phyloP scores from a whole-genome alignment of 1,284 basidiomycete genomes.

The Rhodotorula mucilaginosa region DNA sequence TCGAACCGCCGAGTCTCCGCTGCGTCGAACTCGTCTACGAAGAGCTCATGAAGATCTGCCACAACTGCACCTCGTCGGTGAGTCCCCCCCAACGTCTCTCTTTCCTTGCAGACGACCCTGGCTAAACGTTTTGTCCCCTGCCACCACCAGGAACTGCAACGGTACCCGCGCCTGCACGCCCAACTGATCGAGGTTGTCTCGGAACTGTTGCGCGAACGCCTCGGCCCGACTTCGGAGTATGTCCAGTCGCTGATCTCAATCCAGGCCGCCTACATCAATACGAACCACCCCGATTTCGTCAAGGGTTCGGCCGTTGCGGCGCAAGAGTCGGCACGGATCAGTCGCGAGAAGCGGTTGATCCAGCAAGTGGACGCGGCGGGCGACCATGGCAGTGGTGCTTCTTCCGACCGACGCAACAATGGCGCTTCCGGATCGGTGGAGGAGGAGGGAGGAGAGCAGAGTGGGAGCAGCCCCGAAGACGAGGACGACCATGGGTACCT shows the following conservation, averaged over 20 bases:
- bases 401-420: neutral
- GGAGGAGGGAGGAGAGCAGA: neutral
- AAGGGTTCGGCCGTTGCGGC: constrained; percentile 60
- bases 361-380: constrained; percentile 40
- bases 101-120: neutral
- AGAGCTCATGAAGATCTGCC: constrained; percentile 98
- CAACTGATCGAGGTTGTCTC: constrained; percentile 97
- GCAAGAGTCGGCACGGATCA: constrained; percentile 44
- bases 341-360: constrained; percentile 28
- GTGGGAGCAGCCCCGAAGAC: constrained; percentile 45
- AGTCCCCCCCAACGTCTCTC: constrained; percentile 43
- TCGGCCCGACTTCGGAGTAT: constrained; percentile 95
- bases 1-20: constrained; percentile 87
- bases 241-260: constrained; percentile 94
- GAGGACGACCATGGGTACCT: constrained; percentile 45
- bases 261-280: constrained; percentile 99
- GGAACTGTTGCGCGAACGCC: constrained; percentile 87
- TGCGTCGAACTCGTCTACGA: constrained; percentile 99
- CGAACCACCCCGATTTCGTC: constrained; percentile 90
- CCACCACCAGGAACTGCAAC: constrained; percentile 76
- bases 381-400: neutral
- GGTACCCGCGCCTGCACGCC: constrained; percentile 89
- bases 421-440: neutral
- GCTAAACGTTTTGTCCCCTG: neutral
- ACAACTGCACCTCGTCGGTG: constrained; percentile 89